Base-by-base conservation (phyloP, 192 early-diverging fungal genomes). In the Coemansia sp. region DNA sequence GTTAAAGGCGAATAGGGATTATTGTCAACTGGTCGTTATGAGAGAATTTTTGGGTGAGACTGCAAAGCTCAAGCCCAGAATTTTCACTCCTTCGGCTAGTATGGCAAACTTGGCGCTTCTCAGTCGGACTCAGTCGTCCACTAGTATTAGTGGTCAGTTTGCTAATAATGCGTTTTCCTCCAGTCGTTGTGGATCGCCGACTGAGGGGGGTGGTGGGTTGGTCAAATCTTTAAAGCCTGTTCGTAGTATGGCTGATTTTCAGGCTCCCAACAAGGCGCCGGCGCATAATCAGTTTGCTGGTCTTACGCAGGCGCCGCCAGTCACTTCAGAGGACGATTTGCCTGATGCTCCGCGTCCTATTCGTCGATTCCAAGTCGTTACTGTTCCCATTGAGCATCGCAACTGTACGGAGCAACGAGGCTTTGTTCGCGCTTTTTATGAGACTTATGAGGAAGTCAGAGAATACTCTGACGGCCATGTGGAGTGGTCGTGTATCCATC, bases 81-180 rank as follows among this genome's bases (percentile, higher is more conserved):
- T 82, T 2, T 82, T 77, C 39, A 82, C 80, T 55, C 80, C 80
- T 3, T 74, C 71, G 39, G 75, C 75, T 5, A 77, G 75, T n/a
- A 71, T 82, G 66, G 69, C 80, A 22, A 82, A 77, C 31, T 29
- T 82, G 68, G 80, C 72, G 16, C 41, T 68, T 41, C 38, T 29
- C 2, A 62, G 62, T 8, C 49, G 70, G 13, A 70, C 71, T 16
- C 80, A 82, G 75, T 82, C 80, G 20, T 63, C 65, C 15, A 58
- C 60, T 20, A 74, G 63, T 36, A 27, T 73, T 43, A 12, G 6
- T 7, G 39, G 16, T 2, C 13, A 53, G 24, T 58, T 58, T 18
- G 29, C 55, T 33, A 24, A 58, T 18, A 58, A 58, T 7, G 55
- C 55, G 0, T 58, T 58, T 49, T 18, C 15, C 3, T 49, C 47